Evolutionary conservation across 495 filamentous ascomycete genomes (phyloP), one percentile per base, ranked within the genome.

Genomic region (Trichoderma asperelloides): DNA sequence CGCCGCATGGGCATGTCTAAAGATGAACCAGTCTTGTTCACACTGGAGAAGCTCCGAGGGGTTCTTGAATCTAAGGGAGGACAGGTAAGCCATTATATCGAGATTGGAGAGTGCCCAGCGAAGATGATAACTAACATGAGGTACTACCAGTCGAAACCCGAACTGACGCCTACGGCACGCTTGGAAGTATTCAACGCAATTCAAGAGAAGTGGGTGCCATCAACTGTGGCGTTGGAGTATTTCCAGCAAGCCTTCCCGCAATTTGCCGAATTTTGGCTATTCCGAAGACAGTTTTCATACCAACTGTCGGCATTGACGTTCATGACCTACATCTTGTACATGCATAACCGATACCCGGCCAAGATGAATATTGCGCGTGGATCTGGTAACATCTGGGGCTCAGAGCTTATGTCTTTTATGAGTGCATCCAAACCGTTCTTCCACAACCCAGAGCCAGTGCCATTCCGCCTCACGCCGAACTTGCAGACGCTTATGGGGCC

Each of bases 311-410:
- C 93, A 2, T 84, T 97, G 66, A 96, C 93, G 15, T 99, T 98
- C 81, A 96, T 99, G 90, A 99, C 96, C 43, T 98, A 97, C 74
- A 89, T 96, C 68, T 90, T 99, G 80, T 91, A 92, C 80, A 97
- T 98, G 84, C 89, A 90, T 75, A 89, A 89, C 71, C 91, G 96
- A 66, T 97, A 91, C 72, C 96, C 96, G 5, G 91, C 93, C 77
- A 98, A 98, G 80, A 87, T 98, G 73, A 87, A 89, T 75, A 93
- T 99, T 70, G 90, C 94, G 45, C 88, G 96, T 39, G 87, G 85
- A 28, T 92, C 90, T 0, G 96, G 96, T 66, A 94, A 96, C 72
- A 88, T 99, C 70, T 98, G 96, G 96, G 94, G 92, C 51, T 91
- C 93, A 7, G 96, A 99, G 73, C 83, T 98, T 51, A 88, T 97